Base-by-base conservation (phyloP, 305 asterid species). In the Solanum hybrid region DNA sequence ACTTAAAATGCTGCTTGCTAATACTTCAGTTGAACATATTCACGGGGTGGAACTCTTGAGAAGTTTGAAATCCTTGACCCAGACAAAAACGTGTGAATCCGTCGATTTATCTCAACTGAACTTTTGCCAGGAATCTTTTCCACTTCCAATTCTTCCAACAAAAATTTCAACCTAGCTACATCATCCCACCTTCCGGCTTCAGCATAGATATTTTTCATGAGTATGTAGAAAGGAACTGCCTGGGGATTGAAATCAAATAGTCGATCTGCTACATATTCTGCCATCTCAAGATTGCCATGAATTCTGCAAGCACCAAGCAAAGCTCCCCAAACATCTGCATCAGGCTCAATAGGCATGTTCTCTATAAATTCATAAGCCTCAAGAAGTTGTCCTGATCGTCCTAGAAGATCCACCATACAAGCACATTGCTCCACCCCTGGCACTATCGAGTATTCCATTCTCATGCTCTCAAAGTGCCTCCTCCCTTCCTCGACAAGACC, bases 401-500 rank as follows among this genome's bases (percentile, higher is more conserved):
- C 96, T 89, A 96, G 89, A 4, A 96, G 89, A 16, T 96, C 96
- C 37, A 96, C 95, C 91, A 96, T 90, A 78, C 96, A 95, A 7
- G 96, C 94, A 85, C 94, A 96, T 87, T 96, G 97, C 94, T 92
- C 98, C 51, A 76, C 88, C 64, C 93, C 92, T 75, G 93, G 91
- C 72, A 42, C 85, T 86, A 96, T 86, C 89, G 16, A 92, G 90
- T 94, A 93, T 27, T 93, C 95, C 10, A 66, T 87, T 87, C 60
- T 92, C 97, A 96, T 95, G 26, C 91, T 77, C 29, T 89, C 42
- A 24, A 94, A 95, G 89, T 92, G 92, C 85, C 88, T 85, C 91
- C 93, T 93, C 32, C 97, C 98, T 56, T 77, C 91, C 77, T 91
- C 89, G 7, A 96, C 93, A 66, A 96, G 94, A n/a, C 97, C 97